Conservation (phyloP, 495 filamentous ascomycete genomes). For the Aspergillus heteromorphus region DNA sequence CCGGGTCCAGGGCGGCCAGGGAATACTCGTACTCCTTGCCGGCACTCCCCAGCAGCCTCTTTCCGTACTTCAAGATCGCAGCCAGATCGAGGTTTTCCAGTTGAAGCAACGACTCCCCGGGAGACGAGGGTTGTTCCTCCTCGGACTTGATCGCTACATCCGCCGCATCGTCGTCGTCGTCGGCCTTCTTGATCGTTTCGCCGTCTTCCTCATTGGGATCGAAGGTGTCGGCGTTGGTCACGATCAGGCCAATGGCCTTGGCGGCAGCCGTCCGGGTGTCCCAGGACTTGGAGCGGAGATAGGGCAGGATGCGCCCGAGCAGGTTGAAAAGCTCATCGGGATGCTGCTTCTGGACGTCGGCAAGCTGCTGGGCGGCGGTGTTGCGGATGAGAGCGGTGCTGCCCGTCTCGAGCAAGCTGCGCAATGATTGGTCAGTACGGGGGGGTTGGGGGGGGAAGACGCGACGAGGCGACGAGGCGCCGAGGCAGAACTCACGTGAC, state of each 20-base stretch:
- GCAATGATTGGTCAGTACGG: conserved; percentile 25
- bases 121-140: conserved; percentile 20
- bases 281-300: conserved; percentile 89
- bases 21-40: conserved; percentile 78
- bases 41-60: conserved; percentile 73
- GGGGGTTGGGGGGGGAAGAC: not conserved
- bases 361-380: conserved; percentile 92
- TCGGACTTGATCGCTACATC: conserved; percentile 45
- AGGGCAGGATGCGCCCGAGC: conserved; percentile 90
- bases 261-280: conserved; percentile 88
- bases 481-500: conserved; percentile 71
- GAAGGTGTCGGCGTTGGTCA: conserved; percentile 79
- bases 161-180: conserved; percentile 46
- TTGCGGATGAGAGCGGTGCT: conserved; percentile 92
- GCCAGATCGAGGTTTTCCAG: conserved; percentile 71
- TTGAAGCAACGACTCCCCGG: conserved; percentile 54
- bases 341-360: conserved; percentile 94
- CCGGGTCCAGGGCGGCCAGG: conserved; percentile 74
- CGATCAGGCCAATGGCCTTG: conserved; percentile 87
- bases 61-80: conserved; percentile 75
- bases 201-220: conserved; percentile 76
- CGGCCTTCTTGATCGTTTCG: conserved; percentile 45
- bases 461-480: conserved; percentile 5
- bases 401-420: conserved; percentile 88
- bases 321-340: conserved; percentile 96